phyloP scores from a whole-genome alignment of 805 yeast genomes.

The Ogataea allantospora region DNA sequence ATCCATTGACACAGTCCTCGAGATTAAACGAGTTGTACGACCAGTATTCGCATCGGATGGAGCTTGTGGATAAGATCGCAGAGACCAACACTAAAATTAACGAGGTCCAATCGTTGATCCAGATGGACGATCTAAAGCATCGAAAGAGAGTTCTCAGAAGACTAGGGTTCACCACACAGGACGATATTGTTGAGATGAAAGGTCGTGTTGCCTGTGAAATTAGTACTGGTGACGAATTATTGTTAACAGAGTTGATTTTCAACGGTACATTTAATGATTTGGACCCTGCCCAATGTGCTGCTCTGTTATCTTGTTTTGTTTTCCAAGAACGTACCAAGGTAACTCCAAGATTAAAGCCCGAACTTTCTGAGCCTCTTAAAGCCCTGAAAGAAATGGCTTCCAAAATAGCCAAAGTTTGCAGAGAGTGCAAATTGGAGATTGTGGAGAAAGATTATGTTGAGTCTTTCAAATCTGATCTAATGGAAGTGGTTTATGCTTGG shows the following conservation, averaged over 20 bases:
- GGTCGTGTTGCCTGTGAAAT: constrained; percentile 94
- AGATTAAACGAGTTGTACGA: constrained; percentile 62
- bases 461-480: constrained; percentile 84
- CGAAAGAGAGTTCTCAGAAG: constrained; percentile 92
- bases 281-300: constrained; percentile 87
- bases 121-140: constrained; percentile 88
- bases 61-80: constrained; percentile 57
- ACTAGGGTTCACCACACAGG: constrained; percentile 81
- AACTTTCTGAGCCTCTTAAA: constrained; percentile 87
- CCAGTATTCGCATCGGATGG: constrained; percentile 63
- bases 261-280: constrained; percentile 92
- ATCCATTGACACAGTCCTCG: constrained; percentile 64
- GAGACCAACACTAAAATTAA: constrained; percentile 60
- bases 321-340: constrained; percentile 95
- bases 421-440: constrained; percentile 86
- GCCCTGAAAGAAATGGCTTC: constrained; percentile 88
- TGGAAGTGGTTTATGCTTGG: constrained; percentile 98
- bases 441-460: constrained; percentile 92
- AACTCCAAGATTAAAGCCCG: constrained; percentile 80
- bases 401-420: constrained; percentile 83
- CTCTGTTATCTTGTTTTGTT: constrained; percentile 89
- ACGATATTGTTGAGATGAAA: constrained; percentile 90
- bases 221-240: constrained; percentile 82
- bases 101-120: constrained; percentile 89
- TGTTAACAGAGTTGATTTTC: constrained; percentile 88